Base-by-base conservation (phyloP, 208 protist species). In the Trypanosoma platydactyli region DNA sequence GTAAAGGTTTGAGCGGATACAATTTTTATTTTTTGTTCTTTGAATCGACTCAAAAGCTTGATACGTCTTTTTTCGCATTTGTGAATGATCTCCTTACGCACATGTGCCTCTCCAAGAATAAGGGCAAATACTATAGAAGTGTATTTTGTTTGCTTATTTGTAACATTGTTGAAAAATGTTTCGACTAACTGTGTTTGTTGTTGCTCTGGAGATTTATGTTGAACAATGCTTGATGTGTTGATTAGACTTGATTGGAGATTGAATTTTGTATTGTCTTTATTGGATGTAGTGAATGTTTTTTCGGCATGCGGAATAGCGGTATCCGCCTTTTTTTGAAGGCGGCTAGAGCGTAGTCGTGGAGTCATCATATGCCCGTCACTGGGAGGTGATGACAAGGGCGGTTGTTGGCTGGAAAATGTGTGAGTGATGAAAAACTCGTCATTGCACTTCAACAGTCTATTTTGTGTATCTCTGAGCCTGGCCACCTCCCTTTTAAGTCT, bases 91-190 rank as follows among this genome's bases (percentile, higher is more conserved):
- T 87, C 81, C 30, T 69, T 52, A 0, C 84, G 62, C 45, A 58
- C 72, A 64, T 88, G 84, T 30, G 84, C 72, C 65, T 91, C 84
- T 12, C 81, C 84, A 11, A 91, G 71, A 18, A 74, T 54, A 27
- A 91, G 51, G 20, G 84, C 84, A 42, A 91, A 87, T 30, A 53
- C 48, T 4, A 83, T 54, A 16, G 84, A 87, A 41, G 63, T 57
- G 27, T 58, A 67, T 57, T 18, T 57, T 54, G 20, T 67, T 29
- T 45, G 49, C 9, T 64, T 30, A 5, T 62, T 12, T 16, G 16
- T 53, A 64, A 4, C 18, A 42, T 29, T 41, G 48, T 5, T 41
- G 15, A 20, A 58, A 5, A 25, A 55, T 50, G 20, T 38, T 38
- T 42, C 20, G n/a, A n/a, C n/a, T 52, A 9, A 5, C 12, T 52